Base-by-base conservation (phyloP, 1,284 basidiomycete species). In the Lignosus rhinocerotis region DNA sequence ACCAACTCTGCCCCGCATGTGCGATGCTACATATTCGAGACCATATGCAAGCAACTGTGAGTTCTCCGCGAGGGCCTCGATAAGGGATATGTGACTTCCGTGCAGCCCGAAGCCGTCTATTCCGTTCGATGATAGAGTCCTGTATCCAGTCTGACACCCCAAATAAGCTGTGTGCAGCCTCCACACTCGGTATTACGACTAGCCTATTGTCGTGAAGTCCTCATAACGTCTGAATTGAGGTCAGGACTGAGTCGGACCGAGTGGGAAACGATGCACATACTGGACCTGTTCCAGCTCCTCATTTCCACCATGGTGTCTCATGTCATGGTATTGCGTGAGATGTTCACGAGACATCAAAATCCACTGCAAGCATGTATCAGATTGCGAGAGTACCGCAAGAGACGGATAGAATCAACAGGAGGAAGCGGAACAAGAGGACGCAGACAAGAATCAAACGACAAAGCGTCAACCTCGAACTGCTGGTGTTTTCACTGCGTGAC, bases 81-180 rank as follows among this genome's bases (percentile, higher is more conserved):
- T 81, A 73, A 16, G 82, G 75, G 10, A 75, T 70, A 47, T 80
- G 77, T n/a, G 80, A 67, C 52, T 78, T 77, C 58, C 80, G 76
- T 8, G 82, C 77, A 60, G 82, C 80, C 59, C 85, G 81, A 66
- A 91, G 78, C 42, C 92, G 82, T 67, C 89, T 78, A 61, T 89
- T 90, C 32, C 93, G 81, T 69, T 98, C 94, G 39, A 92, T 83
- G 53, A 96, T 85, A 2, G 94, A 93, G 75, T 98, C 95, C 70
- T 96, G 92, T 57, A 98, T 92, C 95, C 94, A 98, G 73, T 98
- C 94, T 86, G 62, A n/a, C 6, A 17, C 42, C 25, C 31, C 4
- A 6, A 19, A 2, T 45, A 8, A 11, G n/a, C 32, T 19, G 12
- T 49, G 8, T n/a, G 8, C 8, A 48, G 80, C 61, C 44, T 6